Evolutionary conservation across 441 rosid genomes (phyloP), one percentile per base, ranked within the genome.

Genomic region (Arabidopsis lyrata): DNA sequence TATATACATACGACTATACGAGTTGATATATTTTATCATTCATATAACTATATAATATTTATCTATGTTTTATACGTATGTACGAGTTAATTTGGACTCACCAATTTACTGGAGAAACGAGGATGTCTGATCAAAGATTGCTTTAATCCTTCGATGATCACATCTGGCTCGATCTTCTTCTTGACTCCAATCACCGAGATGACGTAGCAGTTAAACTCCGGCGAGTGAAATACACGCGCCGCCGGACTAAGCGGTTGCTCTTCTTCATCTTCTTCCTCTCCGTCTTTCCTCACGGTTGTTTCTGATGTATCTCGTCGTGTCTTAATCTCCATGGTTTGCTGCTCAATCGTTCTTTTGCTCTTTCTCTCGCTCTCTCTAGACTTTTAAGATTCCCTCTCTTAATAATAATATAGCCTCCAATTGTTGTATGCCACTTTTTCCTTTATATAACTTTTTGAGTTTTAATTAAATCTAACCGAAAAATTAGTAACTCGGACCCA

Each of bases 101-200:
- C 93, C 86, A 86, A 77, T 36, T 75, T 86, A 75, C 87, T 83
- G 38, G 87, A 83, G 81, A 90, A 90, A 68, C 97, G 97, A 74
- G 95, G 97, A 72, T 89, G 95, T 42, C 71, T 80, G 22, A 86
- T 68, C 75, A 86, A 61, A 66, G 84, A 77, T 3, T 87, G 68
- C 50, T 70, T 38, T 13, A 83, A 32, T 9, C 93, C 90, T 10
- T 60, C 32, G 53, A 81, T 85, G 34, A 88, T 14, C 45, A 63
- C 79, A 45, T 29, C 52, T 2, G 87, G 78, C 32, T 85, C 50
- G 53, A 92, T 64, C 48, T 52, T 66, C 0, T 78, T 84, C 55
- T 80, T 78, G 66, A 66, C 66, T 5, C 95, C 97, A 54, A 92
- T 29, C 20, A 85, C 73, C 1, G 85, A 74, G 5, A 92, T 77